These are phyloP conservation scores for Zelonia costaricensis DNA, from an alignment of 208 protist species.

Conservation along the genomic window DNA sequence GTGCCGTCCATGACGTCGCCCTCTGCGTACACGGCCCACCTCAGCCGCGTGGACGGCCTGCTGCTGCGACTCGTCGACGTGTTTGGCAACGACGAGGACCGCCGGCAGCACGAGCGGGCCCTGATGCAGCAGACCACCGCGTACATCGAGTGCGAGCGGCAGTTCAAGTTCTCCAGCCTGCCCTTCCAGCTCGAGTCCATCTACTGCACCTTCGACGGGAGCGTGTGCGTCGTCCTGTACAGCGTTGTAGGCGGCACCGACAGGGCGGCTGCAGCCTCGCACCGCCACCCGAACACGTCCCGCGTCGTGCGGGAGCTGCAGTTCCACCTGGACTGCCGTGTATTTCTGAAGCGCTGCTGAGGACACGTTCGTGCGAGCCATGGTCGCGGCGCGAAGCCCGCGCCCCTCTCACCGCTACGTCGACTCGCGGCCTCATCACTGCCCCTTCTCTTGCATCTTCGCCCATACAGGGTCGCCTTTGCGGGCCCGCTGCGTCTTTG, in stretches of 20 bases:
- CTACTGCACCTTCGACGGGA: constrained; percentile 61
- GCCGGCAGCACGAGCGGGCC: constrained; percentile 25
- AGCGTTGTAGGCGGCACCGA: constrained; percentile 21
- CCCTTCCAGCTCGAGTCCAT: constrained; percentile 59
- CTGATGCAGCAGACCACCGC: constrained; percentile 27
- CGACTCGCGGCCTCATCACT: too few species aligned
- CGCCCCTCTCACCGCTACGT: too few species aligned
- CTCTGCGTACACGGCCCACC: constrained; percentile 14
- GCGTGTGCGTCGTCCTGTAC: constrained; percentile 65
- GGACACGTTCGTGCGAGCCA: too few species aligned
- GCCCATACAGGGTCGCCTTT: too few species aligned
- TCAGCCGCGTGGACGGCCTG: constrained; percentile 34
- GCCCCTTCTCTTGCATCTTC: too few species aligned
- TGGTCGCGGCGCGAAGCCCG: too few species aligned
- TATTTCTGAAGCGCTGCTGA: constrained; percentile 35
- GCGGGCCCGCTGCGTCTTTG: neutral
- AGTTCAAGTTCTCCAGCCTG: constrained; percentile 64
- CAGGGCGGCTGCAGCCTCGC: neutral
- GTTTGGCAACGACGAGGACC: constrained; percentile 18
- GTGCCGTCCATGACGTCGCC: neutral
- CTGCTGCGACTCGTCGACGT: constrained; percentile 54
- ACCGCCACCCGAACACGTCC: constrained; percentile 36
- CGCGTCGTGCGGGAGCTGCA: constrained; percentile 55
- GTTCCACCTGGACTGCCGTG: constrained; percentile 48
- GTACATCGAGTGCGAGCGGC: constrained; percentile 50